phyloP scores from a whole-genome alignment of 1,284 basidiomycete species.

The Moesziomyces parantarcticus region DNA sequence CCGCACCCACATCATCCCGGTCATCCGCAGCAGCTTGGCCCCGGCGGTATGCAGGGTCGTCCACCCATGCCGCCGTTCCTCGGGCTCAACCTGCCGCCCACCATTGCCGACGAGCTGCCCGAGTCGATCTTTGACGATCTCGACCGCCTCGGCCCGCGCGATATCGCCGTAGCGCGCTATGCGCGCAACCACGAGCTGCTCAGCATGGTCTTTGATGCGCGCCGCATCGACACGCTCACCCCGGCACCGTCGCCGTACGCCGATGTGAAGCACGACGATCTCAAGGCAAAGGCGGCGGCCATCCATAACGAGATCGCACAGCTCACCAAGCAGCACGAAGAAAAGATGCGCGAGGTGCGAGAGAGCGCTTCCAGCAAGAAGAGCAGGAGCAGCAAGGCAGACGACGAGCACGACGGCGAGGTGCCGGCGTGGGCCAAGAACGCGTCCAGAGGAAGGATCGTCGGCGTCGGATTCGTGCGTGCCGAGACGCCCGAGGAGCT shows the following conservation, averaged over 20 bases:
- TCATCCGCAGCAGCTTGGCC: slow-evolving; percentile 5
- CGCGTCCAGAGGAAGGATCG: slow-evolving; percentile 47
- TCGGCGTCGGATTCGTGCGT: slow-evolving; percentile 56
- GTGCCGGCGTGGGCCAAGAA: slow-evolving; percentile 31
- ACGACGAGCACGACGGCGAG: slow-evolving; percentile 17
- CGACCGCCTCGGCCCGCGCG: slow-evolving; percentile 57
- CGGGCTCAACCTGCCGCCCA: slow-evolving; percentile 42
- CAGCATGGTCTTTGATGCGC: slow-evolving; percentile 60
- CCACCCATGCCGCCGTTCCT: slow-evolving; percentile 26
- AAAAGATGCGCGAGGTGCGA: slow-evolving; percentile 22
- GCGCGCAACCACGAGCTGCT: slow-evolving; percentile 63
- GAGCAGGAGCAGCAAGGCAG: slow-evolving; percentile 1
- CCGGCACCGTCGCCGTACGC: slow-evolving; percentile 59
- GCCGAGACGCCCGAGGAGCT: slow-evolving; percentile 51
- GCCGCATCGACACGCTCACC: slow-evolving; percentile 55
- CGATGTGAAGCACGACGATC: slow-evolving; percentile 28
- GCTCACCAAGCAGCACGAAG: slow-evolving; percentile 23
- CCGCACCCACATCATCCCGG: slow-evolving; percentile 11
- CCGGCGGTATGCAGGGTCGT: slow-evolving; percentile 9
- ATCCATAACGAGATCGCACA: slow-evolving; percentile 31
- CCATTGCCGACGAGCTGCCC: slow-evolving; percentile 47
- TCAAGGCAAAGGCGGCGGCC: slow-evolving; percentile 27
- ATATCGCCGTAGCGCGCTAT: slow-evolving; percentile 62
- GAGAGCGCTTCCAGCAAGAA: slow-evolving; percentile 3
- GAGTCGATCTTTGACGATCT: slow-evolving; percentile 59